A percentile compares a stretch with the other conserved stretches of the same genome.
Evolutionary conservation across 1,284 basidiomycete genomes (phyloP).

Genomic region (Cerioporus squamosus): DNA sequence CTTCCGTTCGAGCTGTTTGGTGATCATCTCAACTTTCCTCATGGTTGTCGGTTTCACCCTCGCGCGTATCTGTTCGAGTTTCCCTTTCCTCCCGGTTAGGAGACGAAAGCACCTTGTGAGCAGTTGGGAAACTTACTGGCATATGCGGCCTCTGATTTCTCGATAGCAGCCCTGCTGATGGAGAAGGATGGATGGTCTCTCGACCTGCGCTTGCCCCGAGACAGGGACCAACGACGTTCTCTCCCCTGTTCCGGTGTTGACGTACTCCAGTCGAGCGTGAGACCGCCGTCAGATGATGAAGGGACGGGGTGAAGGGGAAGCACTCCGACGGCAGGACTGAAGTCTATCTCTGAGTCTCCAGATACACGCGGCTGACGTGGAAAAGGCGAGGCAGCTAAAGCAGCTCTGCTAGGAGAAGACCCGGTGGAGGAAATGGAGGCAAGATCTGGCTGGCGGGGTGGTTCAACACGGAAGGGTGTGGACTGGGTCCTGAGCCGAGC

Average conservation of each 20-base stretch:
- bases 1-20: slow-evolving; percentile 65
- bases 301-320: slow-evolving; percentile 58
- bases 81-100: slow-evolving; percentile 46
- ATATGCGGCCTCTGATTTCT: slow-evolving; percentile 36
- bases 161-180: slow-evolving; percentile 45
- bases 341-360: slow-evolving; percentile 61
- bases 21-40: slow-evolving; percentile 67
- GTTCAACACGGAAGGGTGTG: slow-evolving; percentile 29
- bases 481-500: slow-evolving; percentile 55
- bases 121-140: slow-evolving; percentile 21
- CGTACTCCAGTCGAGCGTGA: slow-evolving; percentile 71
- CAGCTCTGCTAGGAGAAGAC: slow-evolving; percentile 36
- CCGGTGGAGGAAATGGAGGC: slow-evolving; percentile 37
- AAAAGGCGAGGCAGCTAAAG: slow-evolving; percentile 16
- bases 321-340: slow-evolving; percentile 65
- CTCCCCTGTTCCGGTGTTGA: slow-evolving; percentile 55
- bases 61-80: slow-evolving; percentile 55
- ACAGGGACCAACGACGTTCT: slow-evolving; percentile 66
- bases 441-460: slow-evolving; percentile 27
- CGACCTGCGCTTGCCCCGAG: slow-evolving; percentile 58
- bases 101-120: not conserved
- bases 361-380: slow-evolving; percentile 22
- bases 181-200: slow-evolving; percentile 52
- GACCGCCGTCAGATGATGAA: slow-evolving; percentile 64
- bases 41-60: slow-evolving; percentile 55